These are phyloP conservation scores for Debaryomyces robertsiae DNA, from an alignment of 1,139 yeast genomes.

Conservation along the genomic window DNA sequence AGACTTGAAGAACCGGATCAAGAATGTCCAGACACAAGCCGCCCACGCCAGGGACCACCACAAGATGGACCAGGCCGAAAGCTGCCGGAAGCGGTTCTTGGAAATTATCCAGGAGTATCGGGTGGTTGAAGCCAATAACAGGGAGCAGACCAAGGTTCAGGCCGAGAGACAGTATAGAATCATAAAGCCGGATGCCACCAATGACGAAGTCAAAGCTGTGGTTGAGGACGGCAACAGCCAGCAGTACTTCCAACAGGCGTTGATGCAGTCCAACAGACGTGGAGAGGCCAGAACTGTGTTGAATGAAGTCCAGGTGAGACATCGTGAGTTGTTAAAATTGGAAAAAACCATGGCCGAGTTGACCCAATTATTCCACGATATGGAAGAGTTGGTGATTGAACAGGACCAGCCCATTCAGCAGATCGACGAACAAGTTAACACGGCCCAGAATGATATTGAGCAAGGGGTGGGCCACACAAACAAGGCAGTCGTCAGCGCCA, in stretches of 20 bases:
- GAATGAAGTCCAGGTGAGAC: slow-evolving; percentile 95
- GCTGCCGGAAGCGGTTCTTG: slow-evolving; percentile 82
- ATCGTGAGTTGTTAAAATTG: slow-evolving; percentile 90
- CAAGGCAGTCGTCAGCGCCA: slow-evolving; percentile 86
- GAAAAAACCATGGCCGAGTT: slow-evolving; percentile 96
- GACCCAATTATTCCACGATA: slow-evolving; percentile 91
- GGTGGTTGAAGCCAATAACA: slow-evolving; percentile 81
- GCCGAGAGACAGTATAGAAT: slow-evolving; percentile 93
- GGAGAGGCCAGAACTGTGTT: slow-evolving; percentile 97
- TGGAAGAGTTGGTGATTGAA: slow-evolving; percentile 95
- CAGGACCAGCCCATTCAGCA: slow-evolving; percentile 89
- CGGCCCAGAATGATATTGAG: slow-evolving; percentile 89
- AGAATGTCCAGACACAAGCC: slow-evolving; percentile 65
- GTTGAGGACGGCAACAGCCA: slow-evolving; percentile 83
- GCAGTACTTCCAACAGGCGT: slow-evolving; percentile 93
- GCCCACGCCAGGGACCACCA: slow-evolving; percentile 73
- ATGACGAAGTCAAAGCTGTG: slow-evolving; percentile 79
- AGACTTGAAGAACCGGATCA: slow-evolving; percentile 73
- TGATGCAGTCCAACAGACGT: slow-evolving; percentile 87
- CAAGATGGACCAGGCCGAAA: slow-evolving; percentile 88
- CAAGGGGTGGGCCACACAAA: slow-evolving; percentile 94
- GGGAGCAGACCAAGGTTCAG: slow-evolving; percentile 81
- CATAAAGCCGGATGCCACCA: slow-evolving; percentile 91
- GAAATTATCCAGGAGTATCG: slow-evolving; percentile 85
- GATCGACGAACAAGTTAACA: slow-evolving; percentile 77